A percentile compares a stretch with the other conserved stretches of the same genome.
phyloP scores from a whole-genome alignment of 257 asterid genomes.

The Eustoma russellianum region DNA sequence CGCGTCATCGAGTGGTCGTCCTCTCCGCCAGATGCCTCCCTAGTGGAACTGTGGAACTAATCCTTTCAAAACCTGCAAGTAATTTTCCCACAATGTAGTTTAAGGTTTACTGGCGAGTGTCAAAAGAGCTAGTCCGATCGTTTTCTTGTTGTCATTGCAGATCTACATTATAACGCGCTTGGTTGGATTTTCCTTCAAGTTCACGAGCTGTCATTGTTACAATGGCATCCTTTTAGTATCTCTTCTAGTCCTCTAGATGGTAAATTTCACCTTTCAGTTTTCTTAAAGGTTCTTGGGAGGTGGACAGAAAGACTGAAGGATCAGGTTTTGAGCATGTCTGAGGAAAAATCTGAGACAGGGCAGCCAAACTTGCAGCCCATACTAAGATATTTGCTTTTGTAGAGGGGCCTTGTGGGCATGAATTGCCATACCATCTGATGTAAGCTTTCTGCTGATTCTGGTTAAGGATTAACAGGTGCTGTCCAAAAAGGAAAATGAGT shows the following conservation, averaged over 20 bases:
- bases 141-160: slow-evolving; percentile 24
- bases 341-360: slow-evolving; percentile 16
- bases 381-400: slow-evolving; percentile 45
- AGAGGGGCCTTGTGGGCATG: slow-evolving; percentile 97
- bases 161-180: slow-evolving; percentile 62
- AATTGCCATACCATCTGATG: slow-evolving; percentile 67
- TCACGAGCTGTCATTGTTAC: slow-evolving; percentile 61
- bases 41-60: slow-evolving; percentile 64
- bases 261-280: slow-evolving; percentile 40
- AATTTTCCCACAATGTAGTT: slow-evolving; percentile 6
- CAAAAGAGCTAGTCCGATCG: neutral
- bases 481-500: slow-evolving; percentile 31
- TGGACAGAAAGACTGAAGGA: slow-evolving; percentile 49
- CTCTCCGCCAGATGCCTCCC: slow-evolving; percentile 52
- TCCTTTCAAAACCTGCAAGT: slow-evolving; percentile 70
- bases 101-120: neutral
- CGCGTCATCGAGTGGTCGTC: slow-evolving; percentile 44
- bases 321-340: slow-evolving; percentile 18
- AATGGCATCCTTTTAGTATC: slow-evolving; percentile 81
- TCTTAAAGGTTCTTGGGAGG: slow-evolving; percentile 58
- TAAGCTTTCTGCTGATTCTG: slow-evolving; percentile 17
- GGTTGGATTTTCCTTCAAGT: slow-evolving; percentile 70
- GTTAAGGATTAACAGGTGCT: slow-evolving; percentile 9
- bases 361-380: slow-evolving; percentile 18
- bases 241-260: slow-evolving; percentile 70